Evolutionary conservation across 306 rosid genomes (phyloP), one percentile per base, ranked within the genome.

Genomic region (Cucumis cinereus): DNA sequence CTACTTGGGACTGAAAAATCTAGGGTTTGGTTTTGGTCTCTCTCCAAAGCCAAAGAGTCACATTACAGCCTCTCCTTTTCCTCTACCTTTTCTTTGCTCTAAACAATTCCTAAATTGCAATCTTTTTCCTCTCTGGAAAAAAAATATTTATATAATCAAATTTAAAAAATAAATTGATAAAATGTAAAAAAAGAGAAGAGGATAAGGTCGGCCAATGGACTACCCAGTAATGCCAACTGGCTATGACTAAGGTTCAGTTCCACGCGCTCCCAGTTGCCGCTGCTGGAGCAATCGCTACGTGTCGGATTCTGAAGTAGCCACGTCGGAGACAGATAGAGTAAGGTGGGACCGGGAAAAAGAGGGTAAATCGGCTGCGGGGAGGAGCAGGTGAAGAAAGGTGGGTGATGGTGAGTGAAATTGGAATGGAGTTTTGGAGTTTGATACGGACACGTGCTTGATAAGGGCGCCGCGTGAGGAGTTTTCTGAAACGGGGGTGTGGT

Each of bases 141-240:
- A 84, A 74, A 78, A 66, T 49, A 77, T 77, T 69, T 69, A 69
- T 43, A 56, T 23, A 52, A 67, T 54, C 11, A 10, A 78, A 54
- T 54, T 54, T 15, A 70, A 13, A 59, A 58, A 8, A 7, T 12
- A 73, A 55, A 28, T 1, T 10, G 4, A 47, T 4, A 14, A 47
- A 47, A 12, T 3, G 2, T 10, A 15, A 49, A 4, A 16, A 79
- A 66, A 63, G 26, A 24, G 52, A 82, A 84, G 84, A 82, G 84
- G 88, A 87, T 87, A 84, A 87, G 88, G 83, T 80, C 82, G 86
- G 86, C 81, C 85, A 80, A 85, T 82, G 67, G 80, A 76, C 57
- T 52, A 50, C 80, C 74, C 79, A 76, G 86, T 76, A 28, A 82
- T 82, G 90, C 86, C 90, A 84, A 80, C 90, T 82, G 88, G 88